Conservation (phyloP, 2,329 filamentous ascomycete species). For the Xylogone sp. region DNA sequence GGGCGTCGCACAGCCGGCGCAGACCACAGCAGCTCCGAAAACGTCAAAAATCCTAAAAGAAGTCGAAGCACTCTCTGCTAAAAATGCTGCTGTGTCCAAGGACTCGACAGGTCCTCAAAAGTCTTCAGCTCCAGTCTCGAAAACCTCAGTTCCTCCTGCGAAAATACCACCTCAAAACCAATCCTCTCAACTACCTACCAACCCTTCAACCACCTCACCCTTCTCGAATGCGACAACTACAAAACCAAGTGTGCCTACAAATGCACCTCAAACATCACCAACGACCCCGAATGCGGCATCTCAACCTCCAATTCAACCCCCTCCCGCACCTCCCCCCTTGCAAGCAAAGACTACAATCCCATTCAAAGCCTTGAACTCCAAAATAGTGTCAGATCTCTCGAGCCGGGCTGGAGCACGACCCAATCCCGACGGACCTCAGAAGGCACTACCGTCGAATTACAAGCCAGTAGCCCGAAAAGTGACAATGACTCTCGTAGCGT, state of each 20-base stretch:
- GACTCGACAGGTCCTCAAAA: not conserved
- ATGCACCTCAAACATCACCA: not conserved
- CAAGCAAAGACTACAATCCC: conserved; percentile 13
- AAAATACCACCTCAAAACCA: not conserved
- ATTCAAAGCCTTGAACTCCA: conserved; percentile 22
- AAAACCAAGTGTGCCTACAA: conserved; percentile 1
- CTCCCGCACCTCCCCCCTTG: not conserved
- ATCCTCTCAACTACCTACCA: not conserved
- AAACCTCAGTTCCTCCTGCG: not conserved
- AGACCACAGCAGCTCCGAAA: conserved; percentile 6
- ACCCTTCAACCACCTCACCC: not conserved
- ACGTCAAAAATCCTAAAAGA: conserved; percentile 15
- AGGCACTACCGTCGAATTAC: conserved; percentile 23
- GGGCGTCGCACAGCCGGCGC: not conserved
- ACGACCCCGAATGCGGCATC: not conserved
- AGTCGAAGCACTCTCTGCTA: conserved; percentile 14
- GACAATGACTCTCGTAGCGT: conserved; percentile 25
- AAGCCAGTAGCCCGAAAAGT: conserved; percentile 24
- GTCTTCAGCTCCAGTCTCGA: not conserved
- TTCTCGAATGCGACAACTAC: not conserved
- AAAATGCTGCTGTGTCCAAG: not conserved
- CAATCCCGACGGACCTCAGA: conserved; percentile 6
- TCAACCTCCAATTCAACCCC: not conserved
- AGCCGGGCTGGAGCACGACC: conserved; percentile 22
- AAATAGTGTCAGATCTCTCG: conserved; percentile 23